Conservation (phyloP, 495 filamentous ascomycete species). For the Trypethelium eluteriae region DNA sequence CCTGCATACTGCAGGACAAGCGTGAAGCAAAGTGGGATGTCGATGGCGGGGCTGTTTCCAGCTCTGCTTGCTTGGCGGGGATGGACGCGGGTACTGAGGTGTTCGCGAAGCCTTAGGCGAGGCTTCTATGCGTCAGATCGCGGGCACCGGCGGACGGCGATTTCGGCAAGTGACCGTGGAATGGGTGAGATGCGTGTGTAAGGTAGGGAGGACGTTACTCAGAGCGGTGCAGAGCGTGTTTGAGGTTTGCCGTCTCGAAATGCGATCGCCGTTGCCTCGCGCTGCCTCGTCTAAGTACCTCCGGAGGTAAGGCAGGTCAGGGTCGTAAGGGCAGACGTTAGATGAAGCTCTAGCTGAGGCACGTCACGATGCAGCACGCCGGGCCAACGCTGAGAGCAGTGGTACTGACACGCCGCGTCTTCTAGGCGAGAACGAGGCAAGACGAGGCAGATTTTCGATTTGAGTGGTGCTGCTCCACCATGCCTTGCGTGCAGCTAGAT, state of each 20-base stretch:
- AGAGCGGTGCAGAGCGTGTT: neutral
- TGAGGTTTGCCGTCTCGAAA: neutral
- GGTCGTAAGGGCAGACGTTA: neutral
- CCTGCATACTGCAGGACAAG: conserved; percentile 11
- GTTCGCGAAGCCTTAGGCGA: conserved; percentile 5
- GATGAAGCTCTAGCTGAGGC: neutral
- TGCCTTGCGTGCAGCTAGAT: neutral
- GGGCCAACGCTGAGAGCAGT: neutral
- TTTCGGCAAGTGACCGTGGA: conserved; percentile 5
- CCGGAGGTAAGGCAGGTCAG: too few species aligned
- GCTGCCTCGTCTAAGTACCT: too few species aligned
- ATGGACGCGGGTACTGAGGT: neutral
- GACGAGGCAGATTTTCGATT: neutral
- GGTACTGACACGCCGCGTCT: too few species aligned
- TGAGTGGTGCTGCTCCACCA: neutral
- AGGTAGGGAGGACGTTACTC: too few species aligned
- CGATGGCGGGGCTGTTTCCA: neutral
- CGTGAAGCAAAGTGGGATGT: conserved; percentile 9
- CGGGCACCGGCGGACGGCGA: neutral
- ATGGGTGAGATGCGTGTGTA: neutral
- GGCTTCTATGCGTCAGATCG: conserved; percentile 11
- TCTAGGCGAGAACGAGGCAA: neutral
- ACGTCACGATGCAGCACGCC: conserved; percentile 3
- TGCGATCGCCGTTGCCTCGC: too few species aligned
- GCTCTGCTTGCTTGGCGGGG: neutral